Evolutionary conservation across 768 basidiomycete genomes (phyloP).

Genomic region (Tylopilus subfusipes): DNA sequence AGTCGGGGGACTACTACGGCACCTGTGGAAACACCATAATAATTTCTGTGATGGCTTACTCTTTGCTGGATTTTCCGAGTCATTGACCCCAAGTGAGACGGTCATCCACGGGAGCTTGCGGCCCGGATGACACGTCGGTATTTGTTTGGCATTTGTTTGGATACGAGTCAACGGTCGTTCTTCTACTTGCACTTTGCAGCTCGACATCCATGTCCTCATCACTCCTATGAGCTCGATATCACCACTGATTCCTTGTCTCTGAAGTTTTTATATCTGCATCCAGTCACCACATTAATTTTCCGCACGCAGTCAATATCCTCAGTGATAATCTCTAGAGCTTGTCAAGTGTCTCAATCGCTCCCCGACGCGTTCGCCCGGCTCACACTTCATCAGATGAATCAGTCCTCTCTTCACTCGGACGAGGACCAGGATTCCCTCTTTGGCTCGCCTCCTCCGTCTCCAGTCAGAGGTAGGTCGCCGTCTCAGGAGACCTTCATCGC

Average conservation of each 20-base stretch:
- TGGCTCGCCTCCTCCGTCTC: slow-evolving; percentile 72
- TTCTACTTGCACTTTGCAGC: background rate
- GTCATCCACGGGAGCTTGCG: too few relatives aligned
- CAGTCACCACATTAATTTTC: background rate
- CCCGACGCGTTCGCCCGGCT: slow-evolving; percentile 10
- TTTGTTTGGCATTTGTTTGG: slow-evolving; percentile 12
- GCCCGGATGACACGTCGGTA: too few relatives aligned
- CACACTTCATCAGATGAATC: slow-evolving; percentile 21
- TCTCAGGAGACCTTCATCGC: slow-evolving; percentile 40
- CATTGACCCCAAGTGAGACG: too few relatives aligned
- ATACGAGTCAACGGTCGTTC: background rate
- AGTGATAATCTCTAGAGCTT: slow-evolving; percentile 5
- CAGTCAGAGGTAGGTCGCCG: slow-evolving; percentile 72
- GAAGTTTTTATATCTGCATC: background rate
- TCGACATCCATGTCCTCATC: background rate
- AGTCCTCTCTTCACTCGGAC: slow-evolving; percentile 7
- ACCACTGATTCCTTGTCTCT: background rate
- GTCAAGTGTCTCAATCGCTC: slow-evolving; percentile 19
- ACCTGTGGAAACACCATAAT: too few relatives aligned
- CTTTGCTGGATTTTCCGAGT: too few relatives aligned
- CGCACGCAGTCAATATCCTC: background rate
- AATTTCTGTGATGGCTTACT: too few relatives aligned
- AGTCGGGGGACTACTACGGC: background rate
- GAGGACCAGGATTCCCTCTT: slow-evolving; percentile 71
- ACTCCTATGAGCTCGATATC: slow-evolving; percentile 1